Base-by-base conservation (phyloP, 2,329 filamentous ascomycete species). In the Colletotrichum sp. region DNA sequence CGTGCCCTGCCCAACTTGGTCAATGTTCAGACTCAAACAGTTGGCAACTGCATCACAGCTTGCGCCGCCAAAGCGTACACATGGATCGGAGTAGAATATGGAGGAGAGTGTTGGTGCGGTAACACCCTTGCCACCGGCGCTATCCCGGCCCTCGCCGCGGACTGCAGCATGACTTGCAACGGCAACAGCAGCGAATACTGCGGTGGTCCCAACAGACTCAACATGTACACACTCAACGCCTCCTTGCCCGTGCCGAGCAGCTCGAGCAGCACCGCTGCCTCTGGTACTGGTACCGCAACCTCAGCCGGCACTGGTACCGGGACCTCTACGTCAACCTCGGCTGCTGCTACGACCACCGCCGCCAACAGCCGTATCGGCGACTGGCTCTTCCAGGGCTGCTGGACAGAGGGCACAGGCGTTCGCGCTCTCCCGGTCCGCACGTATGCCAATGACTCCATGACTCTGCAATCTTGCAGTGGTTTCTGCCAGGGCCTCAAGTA, bases 51-150 rank as follows among this genome's bases (percentile, higher is more conserved):
- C 26, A 67, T 82, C 26, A 71, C 77, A 2, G 83, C 81, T 15
- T 86, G 85, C 66, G 81, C 80, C n/a, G 75, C 65, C 2, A 64
- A 66, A 0, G 75, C 52, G 4, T 85, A 83, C 30, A 63, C 74
- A 0, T 83, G 83, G 10, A 84, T 83, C 5, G 85, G 85, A 21
- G 52, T 86, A 1, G 83, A 86, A 61, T 86, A 86, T n/a, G 84
- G 84, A 2, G 83, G 84, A 55, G 85, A 86, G 81, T 86, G 85
- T 18, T 86, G 83, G 78, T 86, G 85, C 8, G 85, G 82, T 2
- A 83, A 84, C 70, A 21, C 32, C 0, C 80, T 86, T 5, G 39
- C 61, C 0, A 70, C 72, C 15, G 84, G 82, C 1, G 79, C 85
- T 1, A 71, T 82, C 2, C 72, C 80, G 13, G 82, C 84, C 1